A percentile compares a stretch with the other conserved stretches of the same genome.
Conservation (phyloP, 1,284 basidiomycete genomes). For the Schizopora paradoxa region DNA sequence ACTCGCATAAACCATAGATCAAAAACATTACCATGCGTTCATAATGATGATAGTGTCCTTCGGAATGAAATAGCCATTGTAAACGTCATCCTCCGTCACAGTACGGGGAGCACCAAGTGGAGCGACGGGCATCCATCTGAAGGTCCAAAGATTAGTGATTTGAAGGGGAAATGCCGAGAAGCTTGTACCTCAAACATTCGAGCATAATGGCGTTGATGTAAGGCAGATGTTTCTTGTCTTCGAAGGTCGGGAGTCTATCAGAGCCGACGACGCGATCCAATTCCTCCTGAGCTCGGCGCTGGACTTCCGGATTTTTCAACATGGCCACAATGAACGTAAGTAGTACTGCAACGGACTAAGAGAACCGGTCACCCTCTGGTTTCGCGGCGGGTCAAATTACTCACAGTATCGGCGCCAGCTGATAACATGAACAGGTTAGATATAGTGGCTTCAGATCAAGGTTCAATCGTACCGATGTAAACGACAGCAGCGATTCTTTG, state of each 20-base stretch:
- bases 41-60: conserved; percentile 24
- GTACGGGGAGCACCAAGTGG: conserved; percentile 26
- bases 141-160: not conserved
- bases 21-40: conserved; percentile 25
- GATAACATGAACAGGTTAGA: too few species aligned
- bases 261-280: conserved; percentile 28
- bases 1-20: not conserved
- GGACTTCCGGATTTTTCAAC: conserved; percentile 30
- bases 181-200: conserved; percentile 41
- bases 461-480: too few species aligned
- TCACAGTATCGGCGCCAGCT: conserved; percentile 14
- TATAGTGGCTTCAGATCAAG: too few species aligned
- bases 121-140: conserved; percentile 9
- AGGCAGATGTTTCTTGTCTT: conserved; percentile 28
- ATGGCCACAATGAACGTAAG: conserved; percentile 26
- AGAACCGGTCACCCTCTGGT: not conserved
- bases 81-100: conserved; percentile 23
- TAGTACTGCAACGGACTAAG: conserved; percentile 5
- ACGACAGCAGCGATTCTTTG: not conserved
- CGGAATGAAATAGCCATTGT: conserved; percentile 26
- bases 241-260: conserved; percentile 31
- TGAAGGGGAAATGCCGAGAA: not conserved
- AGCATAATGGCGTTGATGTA: conserved; percentile 33
- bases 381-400: not conserved
- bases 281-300: conserved; percentile 32